These are phyloP conservation scores for Mycena indigotica DNA, from an alignment of 768 basidiomycete species.

Conservation along the genomic window DNA sequence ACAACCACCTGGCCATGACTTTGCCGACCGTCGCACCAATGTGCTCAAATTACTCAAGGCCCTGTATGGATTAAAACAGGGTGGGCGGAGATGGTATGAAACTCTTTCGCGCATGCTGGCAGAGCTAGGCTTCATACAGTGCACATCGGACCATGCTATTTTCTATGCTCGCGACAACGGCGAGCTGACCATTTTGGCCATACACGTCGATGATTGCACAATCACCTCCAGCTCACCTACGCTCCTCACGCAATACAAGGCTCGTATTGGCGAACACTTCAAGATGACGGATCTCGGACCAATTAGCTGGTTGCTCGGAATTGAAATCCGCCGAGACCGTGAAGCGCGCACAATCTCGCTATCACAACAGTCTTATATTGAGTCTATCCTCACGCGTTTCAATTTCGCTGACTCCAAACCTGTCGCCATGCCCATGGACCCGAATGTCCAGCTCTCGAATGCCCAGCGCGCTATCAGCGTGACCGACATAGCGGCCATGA, in stretches of 20 bases:
- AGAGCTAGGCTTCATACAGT: slow-evolving; percentile 5
- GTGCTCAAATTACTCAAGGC: background rate
- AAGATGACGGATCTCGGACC: slow-evolving; percentile 28
- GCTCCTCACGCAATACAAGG: slow-evolving; percentile 13
- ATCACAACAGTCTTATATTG: slow-evolving; percentile 27
- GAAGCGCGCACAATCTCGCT: slow-evolving; percentile 22
- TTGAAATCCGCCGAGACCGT: slow-evolving; percentile 23
- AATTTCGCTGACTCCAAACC: slow-evolving; percentile 19
- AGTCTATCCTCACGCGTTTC: slow-evolving; percentile 18
- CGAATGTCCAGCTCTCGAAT: slow-evolving; percentile 6
- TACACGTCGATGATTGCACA: slow-evolving; percentile 24
- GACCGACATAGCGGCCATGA: background rate
- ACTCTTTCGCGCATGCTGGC: slow-evolving; percentile 6
- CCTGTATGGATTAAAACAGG: slow-evolving; percentile 25
- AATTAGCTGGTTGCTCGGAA: slow-evolving; percentile 28
- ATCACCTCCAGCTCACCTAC: slow-evolving; percentile 22
- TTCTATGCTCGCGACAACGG: slow-evolving; percentile 6
- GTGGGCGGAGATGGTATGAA: slow-evolving; percentile 30
- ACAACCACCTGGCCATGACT: slow-evolving; percentile 26
- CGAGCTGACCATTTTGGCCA: slow-evolving; percentile 5
- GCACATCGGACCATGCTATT: slow-evolving; percentile 12
- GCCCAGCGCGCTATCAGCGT: background rate
- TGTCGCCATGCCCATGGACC: slow-evolving; percentile 22
- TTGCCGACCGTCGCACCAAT: slow-evolving; percentile 36
- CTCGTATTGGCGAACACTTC: slow-evolving; percentile 3